These are phyloP conservation scores for Krasilnikovozyma curviuscula DNA, from an alignment of 768 basidiomycete genomes.

Conservation along the genomic window DNA sequence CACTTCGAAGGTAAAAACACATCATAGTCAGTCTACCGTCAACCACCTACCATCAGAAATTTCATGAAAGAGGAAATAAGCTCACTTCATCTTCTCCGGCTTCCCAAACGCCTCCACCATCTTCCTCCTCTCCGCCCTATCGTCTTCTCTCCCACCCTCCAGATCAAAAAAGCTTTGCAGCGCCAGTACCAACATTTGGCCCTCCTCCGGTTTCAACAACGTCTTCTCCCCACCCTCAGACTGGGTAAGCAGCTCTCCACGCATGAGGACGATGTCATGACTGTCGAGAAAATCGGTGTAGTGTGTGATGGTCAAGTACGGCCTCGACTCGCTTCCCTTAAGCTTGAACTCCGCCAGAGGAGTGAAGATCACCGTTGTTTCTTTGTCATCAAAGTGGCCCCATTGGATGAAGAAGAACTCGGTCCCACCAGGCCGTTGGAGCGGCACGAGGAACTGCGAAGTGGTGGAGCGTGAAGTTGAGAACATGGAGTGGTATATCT, in stretches of 20 bases:
- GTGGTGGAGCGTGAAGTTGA: constrained; percentile 44
- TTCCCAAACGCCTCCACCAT: constrained; percentile 10
- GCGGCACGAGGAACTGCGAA: constrained; percentile 60
- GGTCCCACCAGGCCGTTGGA: constrained; percentile 34
- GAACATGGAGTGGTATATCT: constrained; percentile 53
- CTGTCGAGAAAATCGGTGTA: constrained; percentile 63
- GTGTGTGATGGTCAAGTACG: constrained; percentile 72
- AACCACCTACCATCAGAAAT: too few species aligned
- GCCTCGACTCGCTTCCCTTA: constrained; percentile 65
- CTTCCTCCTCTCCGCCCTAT: constrained; percentile 2
- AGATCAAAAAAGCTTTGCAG: constrained; percentile 70
- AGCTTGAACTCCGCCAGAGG: constrained; percentile 84
- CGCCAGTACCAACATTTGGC: constrained; percentile 58
- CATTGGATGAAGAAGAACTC: constrained; percentile 64
- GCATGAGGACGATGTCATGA: constrained; percentile 64
- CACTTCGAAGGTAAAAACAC: too few species aligned
- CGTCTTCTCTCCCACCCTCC: neutral
- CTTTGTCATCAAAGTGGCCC: constrained; percentile 27
- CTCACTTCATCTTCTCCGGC: too few species aligned
- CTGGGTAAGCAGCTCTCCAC: constrained; percentile 42
- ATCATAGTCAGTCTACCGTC: too few species aligned
- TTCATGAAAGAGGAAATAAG: too few species aligned
- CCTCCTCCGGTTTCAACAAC: constrained; percentile 57
- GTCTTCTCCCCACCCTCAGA: constrained; percentile 29
- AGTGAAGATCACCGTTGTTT: constrained; percentile 70